Percentiles rank a stretch among this genome's conserved stretches.
Evolutionary conservation across 2,329 filamentous ascomycete species (phyloP).

Genomic region (Fusarium solani-melongenae): DNA sequence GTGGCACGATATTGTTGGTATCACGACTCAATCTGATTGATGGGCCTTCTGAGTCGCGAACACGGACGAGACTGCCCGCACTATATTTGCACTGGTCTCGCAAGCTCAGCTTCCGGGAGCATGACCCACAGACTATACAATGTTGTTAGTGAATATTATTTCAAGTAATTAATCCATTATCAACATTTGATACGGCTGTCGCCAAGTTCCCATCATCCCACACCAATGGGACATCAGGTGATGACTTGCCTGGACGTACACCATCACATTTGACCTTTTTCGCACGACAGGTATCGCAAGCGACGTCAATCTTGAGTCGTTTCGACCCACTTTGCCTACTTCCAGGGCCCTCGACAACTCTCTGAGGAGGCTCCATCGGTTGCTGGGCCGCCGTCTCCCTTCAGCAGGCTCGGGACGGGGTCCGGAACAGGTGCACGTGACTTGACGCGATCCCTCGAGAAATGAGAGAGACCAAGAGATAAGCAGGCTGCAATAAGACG

Average conservation of each 20-base stretch:
- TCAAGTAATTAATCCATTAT: not conserved
- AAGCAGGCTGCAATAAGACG: not conserved
- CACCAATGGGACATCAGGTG: not conserved
- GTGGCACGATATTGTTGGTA: not conserved
- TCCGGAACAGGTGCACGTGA: conserved; percentile 14
- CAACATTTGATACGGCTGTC: not conserved
- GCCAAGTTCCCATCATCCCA: not conserved
- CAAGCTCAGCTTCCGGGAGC: conserved; percentile 44
- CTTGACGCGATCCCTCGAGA: not conserved
- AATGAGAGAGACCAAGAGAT: not conserved
- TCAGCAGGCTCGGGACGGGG: conserved; percentile 12
- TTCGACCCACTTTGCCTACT: conserved; percentile 41
- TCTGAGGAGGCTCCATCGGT: conserved; percentile 30
- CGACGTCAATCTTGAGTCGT: conserved; percentile 56
- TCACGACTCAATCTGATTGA: not conserved
- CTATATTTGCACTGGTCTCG: conserved; percentile 46
- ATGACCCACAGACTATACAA: conserved; percentile 47
- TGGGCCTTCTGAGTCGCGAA: not conserved
- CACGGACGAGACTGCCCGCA: not conserved
- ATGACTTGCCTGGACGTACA: conserved; percentile 48
- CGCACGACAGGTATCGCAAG: conserved; percentile 55
- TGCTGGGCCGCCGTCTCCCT: not conserved
- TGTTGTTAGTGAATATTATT: not conserved
- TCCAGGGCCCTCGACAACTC: not conserved
- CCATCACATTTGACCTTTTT: conserved; percentile 58